Percentiles rank a stretch among this genome's conserved stretches.
phyloP scores from a whole-genome alignment of 495 filamentous ascomycete genomes.

The Tuber umbilicatum region DNA sequence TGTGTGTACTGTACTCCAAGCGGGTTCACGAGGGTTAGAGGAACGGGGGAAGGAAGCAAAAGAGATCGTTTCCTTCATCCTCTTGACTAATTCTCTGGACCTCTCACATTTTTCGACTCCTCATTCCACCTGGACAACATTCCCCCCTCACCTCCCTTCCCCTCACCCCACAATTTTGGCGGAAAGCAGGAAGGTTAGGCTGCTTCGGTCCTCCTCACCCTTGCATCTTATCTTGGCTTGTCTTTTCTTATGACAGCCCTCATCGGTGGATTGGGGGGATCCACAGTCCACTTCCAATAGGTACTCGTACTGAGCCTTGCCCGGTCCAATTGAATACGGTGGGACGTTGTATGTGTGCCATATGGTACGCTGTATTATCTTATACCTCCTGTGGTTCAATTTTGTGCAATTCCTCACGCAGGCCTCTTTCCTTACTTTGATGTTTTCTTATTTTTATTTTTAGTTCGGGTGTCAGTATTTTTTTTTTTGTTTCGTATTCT shows the following conservation, averaged over 20 bases:
- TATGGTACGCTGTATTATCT: background rate
- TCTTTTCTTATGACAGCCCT: background rate
- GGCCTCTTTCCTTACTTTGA: background rate
- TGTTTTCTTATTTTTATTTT: background rate
- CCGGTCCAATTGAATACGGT: background rate
- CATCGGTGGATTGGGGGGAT: background rate
- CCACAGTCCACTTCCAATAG: background rate
- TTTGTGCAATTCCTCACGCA: background rate
- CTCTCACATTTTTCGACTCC: constrained; percentile 13
- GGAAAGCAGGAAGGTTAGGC: background rate
- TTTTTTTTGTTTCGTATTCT: background rate
- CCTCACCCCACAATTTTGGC: constrained; percentile 29
- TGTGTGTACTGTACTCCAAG: background rate
- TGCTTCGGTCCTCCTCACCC: constrained; percentile 2
- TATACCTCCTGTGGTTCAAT: background rate
- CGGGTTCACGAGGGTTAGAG: background rate
- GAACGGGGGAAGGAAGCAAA: background rate
- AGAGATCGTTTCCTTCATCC: constrained; percentile 5
- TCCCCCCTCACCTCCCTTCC: background rate
- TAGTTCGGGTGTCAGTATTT: no score
- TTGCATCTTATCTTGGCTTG: constrained; percentile 34
- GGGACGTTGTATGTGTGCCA: background rate
- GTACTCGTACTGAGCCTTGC: background rate
- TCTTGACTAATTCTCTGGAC: background rate
- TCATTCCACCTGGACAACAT: constrained; percentile 13